Percentiles rank a stretch among this genome's conserved stretches.
Evolutionary conservation across 2,329 filamentous ascomycete genomes (phyloP).

Genomic region (Purpureocillium takamizusanense): DNA sequence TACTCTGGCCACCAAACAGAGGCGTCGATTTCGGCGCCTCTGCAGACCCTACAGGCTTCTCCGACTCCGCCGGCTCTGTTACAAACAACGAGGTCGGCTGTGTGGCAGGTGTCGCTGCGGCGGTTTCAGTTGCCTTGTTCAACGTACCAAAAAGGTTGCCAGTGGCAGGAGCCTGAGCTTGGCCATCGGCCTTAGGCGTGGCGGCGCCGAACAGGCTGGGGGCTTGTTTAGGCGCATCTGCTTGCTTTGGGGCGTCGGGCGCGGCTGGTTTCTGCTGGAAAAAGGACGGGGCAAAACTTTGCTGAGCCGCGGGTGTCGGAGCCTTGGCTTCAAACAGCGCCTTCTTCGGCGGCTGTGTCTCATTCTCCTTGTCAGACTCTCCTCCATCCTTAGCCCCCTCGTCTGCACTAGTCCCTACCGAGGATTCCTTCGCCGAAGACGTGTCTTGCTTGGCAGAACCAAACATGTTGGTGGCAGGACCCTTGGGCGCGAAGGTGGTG

Average conservation of each 20-base stretch:
- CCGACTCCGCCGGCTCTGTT: slow-evolving; percentile 17
- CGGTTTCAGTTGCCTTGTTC: slow-evolving; percentile 1
- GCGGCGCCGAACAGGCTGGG: slow-evolving; percentile 16
- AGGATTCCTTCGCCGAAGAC: slow-evolving; percentile 16
- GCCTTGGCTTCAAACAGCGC: slow-evolving; percentile 20
- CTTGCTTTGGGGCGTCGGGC: slow-evolving; percentile 16
- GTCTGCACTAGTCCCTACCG: slow-evolving; percentile 12
- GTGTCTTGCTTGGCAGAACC: slow-evolving; percentile 23
- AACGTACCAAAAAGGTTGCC: slow-evolving; percentile 28
- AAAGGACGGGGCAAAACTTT: slow-evolving; percentile 17
- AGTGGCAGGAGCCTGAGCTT: slow-evolving; percentile 15
- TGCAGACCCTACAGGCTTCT: slow-evolving; percentile 12
- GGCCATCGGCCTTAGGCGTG: slow-evolving; percentile 12
- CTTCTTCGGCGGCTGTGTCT: slow-evolving; percentile 25
- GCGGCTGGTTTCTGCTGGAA: slow-evolving; percentile 22
- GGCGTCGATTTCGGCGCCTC: slow-evolving; percentile 10
- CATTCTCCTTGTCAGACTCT: slow-evolving; percentile 37
- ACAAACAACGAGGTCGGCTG: slow-evolving; percentile 25
- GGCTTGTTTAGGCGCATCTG: slow-evolving; percentile 16
- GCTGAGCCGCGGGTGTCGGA: slow-evolving; percentile 14
- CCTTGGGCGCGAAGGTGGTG: slow-evolving; percentile 28
- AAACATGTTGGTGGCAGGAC: slow-evolving; percentile 24
- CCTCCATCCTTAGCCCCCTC: slow-evolving; percentile 22
- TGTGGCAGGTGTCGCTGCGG: slow-evolving; percentile 9
- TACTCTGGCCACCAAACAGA: slow-evolving; percentile 5